Evolutionary conservation across 495 filamentous ascomycete genomes (phyloP).

Genomic region (Lineolata rhizophorae): DNA sequence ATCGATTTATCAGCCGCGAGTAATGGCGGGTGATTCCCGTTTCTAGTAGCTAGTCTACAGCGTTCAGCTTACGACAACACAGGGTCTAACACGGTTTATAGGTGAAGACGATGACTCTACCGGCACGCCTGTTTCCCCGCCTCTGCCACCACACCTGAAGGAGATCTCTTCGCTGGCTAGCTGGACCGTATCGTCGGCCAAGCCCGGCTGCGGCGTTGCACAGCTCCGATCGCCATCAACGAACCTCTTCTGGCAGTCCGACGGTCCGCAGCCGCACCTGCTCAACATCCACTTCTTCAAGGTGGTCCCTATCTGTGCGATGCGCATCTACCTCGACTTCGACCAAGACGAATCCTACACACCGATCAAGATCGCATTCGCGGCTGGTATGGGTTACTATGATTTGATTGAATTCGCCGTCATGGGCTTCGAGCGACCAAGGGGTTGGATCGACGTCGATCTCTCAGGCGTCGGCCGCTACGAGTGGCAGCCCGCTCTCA

Average conservation of each 20-base stretch:
- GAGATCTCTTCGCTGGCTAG: conserved; percentile 89
- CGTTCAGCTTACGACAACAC: no score
- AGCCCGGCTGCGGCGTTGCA: conserved; percentile 73
- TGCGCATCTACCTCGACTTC: conserved; percentile 80
- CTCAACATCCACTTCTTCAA: conserved; percentile 92
- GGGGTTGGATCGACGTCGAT: conserved; percentile 75
- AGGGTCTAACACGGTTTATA: no score
- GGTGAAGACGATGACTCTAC: no score
- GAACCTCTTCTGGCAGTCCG: conserved; percentile 84
- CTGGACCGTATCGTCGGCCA: conserved; percentile 78
- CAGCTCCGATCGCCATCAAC: conserved; percentile 66
- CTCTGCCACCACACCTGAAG: conserved; percentile 28
- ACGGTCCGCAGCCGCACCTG: conserved; percentile 88
- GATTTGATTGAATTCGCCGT: conserved; percentile 66
- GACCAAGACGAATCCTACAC: conserved; percentile 87
- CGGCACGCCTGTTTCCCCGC: no score
- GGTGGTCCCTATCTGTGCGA: conserved; percentile 58
- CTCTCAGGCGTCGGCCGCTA: conserved; percentile 38
- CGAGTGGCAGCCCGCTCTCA: conserved; percentile 5
- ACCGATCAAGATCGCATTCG: conserved; percentile 73
- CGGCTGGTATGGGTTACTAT: conserved; percentile 69
- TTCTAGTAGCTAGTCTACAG: no score
- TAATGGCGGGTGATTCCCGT: no score
- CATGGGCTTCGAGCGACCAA: conserved; percentile 56
- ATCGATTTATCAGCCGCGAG: no score